Conservation (phyloP, 768 basidiomycete species). For the Sarcodon sp. region DNA sequence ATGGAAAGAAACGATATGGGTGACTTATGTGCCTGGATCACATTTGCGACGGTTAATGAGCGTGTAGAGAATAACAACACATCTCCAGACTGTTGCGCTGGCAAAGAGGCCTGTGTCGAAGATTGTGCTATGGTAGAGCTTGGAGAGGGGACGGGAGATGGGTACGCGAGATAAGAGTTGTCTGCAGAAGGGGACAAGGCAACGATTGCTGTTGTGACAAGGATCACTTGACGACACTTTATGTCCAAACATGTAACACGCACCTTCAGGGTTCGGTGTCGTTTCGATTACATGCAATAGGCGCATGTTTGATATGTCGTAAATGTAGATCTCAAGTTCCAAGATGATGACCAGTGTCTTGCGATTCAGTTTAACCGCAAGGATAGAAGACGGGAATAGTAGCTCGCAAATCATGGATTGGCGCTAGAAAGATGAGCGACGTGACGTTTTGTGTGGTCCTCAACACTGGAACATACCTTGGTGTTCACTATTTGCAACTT, state of each 20-base stretch:
- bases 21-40: conserved; percentile 93
- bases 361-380: conserved; percentile 96
- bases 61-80: conserved; percentile 93
- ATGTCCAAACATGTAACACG: conserved; percentile 6
- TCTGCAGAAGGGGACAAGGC: conserved; percentile 91
- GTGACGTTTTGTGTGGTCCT: neutral
- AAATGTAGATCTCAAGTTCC: conserved; percentile 97
- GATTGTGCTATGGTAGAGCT: conserved; percentile 33
- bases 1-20: conserved; percentile 82
- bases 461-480: conserved; percentile 43
- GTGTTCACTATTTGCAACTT: conserved; percentile 98
- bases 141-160: conserved; percentile 84
- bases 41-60: conserved; percentile 83
- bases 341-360: conserved; percentile 94
- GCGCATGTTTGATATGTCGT: conserved; percentile 98
- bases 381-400: conserved; percentile 90
- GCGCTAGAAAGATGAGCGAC: conserved; percentile 35
- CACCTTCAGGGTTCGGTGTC: conserved; percentile 89
- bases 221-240: neutral
- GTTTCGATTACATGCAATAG: conserved; percentile 96
- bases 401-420: conserved; percentile 99
- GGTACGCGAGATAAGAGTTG: conserved; percentile 91
- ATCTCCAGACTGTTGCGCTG: conserved; percentile 50
- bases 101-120: conserved; percentile 18
- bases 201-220: conserved; percentile 58